A percentile compares a stretch with the other conserved stretches of the same genome.
phyloP scores from a whole-genome alignment of 345 rosid species.

The Arabis hirsuta region DNA sequence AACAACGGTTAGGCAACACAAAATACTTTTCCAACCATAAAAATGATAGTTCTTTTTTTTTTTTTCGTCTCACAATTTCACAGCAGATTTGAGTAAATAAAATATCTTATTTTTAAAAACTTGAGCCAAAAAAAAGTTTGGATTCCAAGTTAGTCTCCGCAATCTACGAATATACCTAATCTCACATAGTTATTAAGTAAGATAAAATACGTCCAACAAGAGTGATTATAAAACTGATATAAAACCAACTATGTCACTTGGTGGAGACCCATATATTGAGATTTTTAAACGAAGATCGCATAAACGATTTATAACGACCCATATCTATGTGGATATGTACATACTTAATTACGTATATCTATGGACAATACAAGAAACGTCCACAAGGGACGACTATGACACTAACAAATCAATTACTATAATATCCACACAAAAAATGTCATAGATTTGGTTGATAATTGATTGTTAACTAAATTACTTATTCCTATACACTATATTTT shows the following conservation, averaged over 20 bases:
- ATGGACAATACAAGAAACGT: conserved; percentile 17
- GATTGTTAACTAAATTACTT: conserved; percentile 9
- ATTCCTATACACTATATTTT: not conserved
- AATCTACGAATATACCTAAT: not conserved
- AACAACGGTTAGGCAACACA: too few species aligned
- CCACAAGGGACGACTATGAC: conserved; percentile 21
- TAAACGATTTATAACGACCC: not conserved
- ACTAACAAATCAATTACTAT: not conserved
- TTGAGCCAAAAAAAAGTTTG: too few species aligned
- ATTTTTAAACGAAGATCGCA: not conserved
- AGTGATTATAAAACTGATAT: conserved; percentile 20
- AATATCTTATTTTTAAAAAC: too few species aligned
- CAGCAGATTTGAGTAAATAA: too few species aligned
- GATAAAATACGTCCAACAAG: conserved; percentile 3
- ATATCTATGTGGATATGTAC: conserved; percentile 27
- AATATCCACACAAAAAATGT: conserved; percentile 11
- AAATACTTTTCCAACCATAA: too few species aligned
- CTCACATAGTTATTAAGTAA: not conserved
- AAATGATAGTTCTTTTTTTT: too few species aligned
- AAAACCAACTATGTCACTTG: conserved; percentile 23
- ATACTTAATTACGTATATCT: conserved; percentile 5
- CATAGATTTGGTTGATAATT: conserved; percentile 9
- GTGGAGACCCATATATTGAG: conserved; percentile 29
- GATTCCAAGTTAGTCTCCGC: too few species aligned
- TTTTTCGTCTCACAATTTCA: too few species aligned